These are phyloP conservation scores for Neltuma alba DNA, from an alignment of 306 rosid species.

Conservation along the genomic window DNA sequence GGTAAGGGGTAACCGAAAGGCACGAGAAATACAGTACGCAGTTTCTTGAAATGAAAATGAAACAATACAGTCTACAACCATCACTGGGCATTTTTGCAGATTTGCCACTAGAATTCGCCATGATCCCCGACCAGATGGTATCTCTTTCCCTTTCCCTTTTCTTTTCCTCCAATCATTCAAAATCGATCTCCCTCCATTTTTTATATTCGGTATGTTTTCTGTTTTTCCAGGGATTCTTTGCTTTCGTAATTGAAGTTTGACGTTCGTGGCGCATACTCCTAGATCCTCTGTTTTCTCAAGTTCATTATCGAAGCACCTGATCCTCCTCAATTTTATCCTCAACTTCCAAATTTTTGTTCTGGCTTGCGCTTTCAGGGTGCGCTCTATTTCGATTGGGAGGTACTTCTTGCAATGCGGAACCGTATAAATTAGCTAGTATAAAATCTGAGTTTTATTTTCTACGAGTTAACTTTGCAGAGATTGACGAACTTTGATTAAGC, in stretches of 20 bases:
- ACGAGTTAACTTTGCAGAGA: constrained; percentile 6
- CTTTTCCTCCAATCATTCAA: background rate
- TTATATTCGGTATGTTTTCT: constrained; percentile 4
- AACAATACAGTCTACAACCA: constrained; percentile 34
- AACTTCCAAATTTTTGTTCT: background rate
- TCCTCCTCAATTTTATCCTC: background rate
- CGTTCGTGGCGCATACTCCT: constrained; percentile 26
- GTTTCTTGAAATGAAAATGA: constrained; percentile 1
- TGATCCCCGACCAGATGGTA: constrained; percentile 36
- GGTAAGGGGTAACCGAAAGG: constrained; percentile 44
- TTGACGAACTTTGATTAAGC: background rate
- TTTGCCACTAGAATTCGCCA: constrained; percentile 19
- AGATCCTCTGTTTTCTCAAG: constrained; percentile 30
- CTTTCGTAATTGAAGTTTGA: constrained; percentile 39
- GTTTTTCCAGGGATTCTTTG: constrained; percentile 47
- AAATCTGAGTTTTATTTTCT: background rate
- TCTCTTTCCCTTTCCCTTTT: background rate
- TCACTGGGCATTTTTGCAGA: background rate
- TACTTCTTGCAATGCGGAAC: constrained; percentile 12
- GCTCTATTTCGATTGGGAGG: background rate
- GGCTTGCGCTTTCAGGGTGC: background rate
- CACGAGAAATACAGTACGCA: background rate
- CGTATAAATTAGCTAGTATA: background rate
- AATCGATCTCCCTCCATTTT: background rate
- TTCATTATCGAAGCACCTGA: background rate